Base-by-base conservation (phyloP, 2,329 filamentous ascomycete genomes). In the Sporothrix phasma region DNA sequence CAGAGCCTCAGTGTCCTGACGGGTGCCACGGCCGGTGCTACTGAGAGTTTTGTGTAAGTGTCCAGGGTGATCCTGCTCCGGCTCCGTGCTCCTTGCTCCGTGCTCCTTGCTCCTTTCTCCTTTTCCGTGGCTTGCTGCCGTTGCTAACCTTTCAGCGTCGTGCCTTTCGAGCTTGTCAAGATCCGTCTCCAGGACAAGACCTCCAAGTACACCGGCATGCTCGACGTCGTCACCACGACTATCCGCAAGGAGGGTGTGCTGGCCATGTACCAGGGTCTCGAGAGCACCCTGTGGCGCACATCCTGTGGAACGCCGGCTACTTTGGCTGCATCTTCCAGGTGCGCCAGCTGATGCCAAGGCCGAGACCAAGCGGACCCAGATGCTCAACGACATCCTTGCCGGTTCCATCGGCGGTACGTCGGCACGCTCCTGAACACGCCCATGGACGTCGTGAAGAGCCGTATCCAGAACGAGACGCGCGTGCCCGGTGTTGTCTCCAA, bases 291-390 rank as follows among this genome's bases (percentile, higher is more conserved):
- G 79, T 99, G 94, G 94, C 87, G 94, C 94, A 99, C 70, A 73
- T 82, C 64, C 77, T 82, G 66, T 97, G 92, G 92, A 97, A 97
- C 77, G 86, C 89, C 15, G 93, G 92, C 65, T 97, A 96, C 83
- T 99, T 99, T 76, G 94, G 94, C 72, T 95, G 92, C 78, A 99
- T 99, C 75, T 96, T 95, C 86, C 94, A 99, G 79, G 90, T 97
- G 67, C 89, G 92, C 74, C 84, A 85, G 66, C 80, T 97, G 69
- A 78, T 99, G 54, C 94, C 67, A 83, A 85, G 73, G 86, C 88
- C n/a, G 84, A 88, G 64, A 88, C 85, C 76, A 96, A 96, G 83
- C 81, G 81, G 69, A 81, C 84, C 62, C 88, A 97, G 78, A 89
- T 96, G 77, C 78, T 83, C 65, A 97, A 96, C 74, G 92, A 99